Evolutionary conservation across 257 asterid genomes (phyloP).

Genomic region (Sherardia arvensis): DNA sequence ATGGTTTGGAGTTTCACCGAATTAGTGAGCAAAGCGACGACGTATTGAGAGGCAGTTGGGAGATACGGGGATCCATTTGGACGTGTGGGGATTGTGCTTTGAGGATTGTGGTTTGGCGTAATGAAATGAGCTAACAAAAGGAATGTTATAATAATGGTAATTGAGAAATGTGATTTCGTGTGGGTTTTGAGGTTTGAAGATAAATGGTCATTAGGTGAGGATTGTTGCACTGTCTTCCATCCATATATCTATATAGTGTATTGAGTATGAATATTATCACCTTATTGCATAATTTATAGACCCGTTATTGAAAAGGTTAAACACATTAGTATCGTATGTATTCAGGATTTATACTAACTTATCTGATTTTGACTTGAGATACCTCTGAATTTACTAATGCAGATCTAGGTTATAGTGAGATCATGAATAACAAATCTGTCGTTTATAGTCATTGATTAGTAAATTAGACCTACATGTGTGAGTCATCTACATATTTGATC

Average conservation of each 20-base stretch:
- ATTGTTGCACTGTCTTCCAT: constrained; percentile 52
- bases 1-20: background rate
- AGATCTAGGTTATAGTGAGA: too few species aligned
- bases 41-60: constrained; percentile 5
- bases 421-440: too few species aligned
- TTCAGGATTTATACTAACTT: too few species aligned
- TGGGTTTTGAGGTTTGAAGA: constrained; percentile 24
- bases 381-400: too few species aligned
- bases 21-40: background rate
- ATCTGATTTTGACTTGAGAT: too few species aligned
- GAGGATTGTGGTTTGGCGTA: background rate
- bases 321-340: too few species aligned
- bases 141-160: background rate
- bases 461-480: too few species aligned
- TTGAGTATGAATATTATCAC: too few species aligned
- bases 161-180: constrained; percentile 38
- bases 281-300: too few species aligned
- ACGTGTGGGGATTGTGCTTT: background rate
- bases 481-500: too few species aligned
- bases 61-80: background rate
- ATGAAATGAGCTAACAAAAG: background rate
- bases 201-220: constrained; percentile 54
- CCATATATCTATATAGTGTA: background rate
- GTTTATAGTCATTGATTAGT: too few species aligned
- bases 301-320: too few species aligned